Evolutionary conservation across 1,284 basidiomycete genomes (phyloP).

Genomic region (Xanthoconium separans): DNA sequence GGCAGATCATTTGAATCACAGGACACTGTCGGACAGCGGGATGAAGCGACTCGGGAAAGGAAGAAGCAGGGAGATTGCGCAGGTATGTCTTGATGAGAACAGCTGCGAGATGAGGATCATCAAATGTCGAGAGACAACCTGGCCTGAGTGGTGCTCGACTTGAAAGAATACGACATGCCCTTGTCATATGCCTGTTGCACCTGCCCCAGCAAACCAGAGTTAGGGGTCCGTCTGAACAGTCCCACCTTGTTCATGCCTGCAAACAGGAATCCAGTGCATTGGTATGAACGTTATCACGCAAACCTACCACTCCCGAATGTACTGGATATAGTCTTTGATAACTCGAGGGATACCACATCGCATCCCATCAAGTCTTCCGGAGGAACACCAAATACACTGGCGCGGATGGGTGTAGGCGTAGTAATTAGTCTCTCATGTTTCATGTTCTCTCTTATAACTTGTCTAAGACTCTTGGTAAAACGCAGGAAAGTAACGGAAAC

Average conservation of each 20-base stretch:
- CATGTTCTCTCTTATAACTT: constrained; percentile 59
- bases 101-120: constrained; percentile 77
- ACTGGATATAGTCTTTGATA: constrained; percentile 74
- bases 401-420: constrained; percentile 56
- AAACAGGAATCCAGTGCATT: not conserved
- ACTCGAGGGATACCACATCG: constrained; percentile 73
- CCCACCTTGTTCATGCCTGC: constrained; percentile 73
- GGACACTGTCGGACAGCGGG: constrained; percentile 69
- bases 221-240: constrained; percentile 76
- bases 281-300: not conserved
- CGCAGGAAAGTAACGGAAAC: constrained; percentile 17
- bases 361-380: constrained; percentile 80
- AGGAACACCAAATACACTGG: constrained; percentile 74
- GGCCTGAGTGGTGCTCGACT: constrained; percentile 43
- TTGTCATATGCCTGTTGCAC: constrained; percentile 81
- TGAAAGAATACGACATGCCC: constrained; percentile 40
- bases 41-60: constrained; percentile 72
- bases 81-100: constrained; percentile 85
- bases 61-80: constrained; percentile 71
- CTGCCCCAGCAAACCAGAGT: constrained; percentile 64
- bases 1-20: constrained; percentile 48
- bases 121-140: constrained; percentile 72
- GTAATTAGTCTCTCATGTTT: constrained; percentile 68
- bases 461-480: constrained; percentile 3
- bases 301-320: constrained; percentile 57